Evolutionary conservation across 164 flowering plant species (phyloP).

Genomic region (Chimonanthus praecox): DNA sequence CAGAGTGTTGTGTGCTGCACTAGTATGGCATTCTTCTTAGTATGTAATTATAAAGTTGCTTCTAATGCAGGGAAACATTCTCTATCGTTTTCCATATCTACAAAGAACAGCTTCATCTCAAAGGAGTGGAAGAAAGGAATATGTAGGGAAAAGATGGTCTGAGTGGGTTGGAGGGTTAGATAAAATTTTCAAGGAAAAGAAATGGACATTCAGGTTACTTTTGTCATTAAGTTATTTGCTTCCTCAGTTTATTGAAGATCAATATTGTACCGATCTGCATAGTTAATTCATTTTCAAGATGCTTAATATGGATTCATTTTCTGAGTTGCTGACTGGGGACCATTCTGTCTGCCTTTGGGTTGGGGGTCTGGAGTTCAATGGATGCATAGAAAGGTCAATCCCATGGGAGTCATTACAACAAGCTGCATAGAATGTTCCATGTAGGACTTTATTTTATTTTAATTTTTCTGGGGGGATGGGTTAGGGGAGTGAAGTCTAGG

Average conservation of each 20-base stretch:
- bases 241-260: background rate
- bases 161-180: conserved; percentile 69
- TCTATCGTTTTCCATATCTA: conserved; percentile 85
- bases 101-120: conserved; percentile 80
- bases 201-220: conserved; percentile 76
- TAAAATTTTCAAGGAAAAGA: conserved; percentile 69
- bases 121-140: conserved; percentile 66
- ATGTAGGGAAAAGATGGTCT: conserved; percentile 76
- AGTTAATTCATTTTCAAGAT: too few relatives aligned
- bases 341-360: too few relatives aligned
- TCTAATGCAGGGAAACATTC: conserved; percentile 72
- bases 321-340: too few relatives aligned
- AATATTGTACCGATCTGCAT: too few relatives aligned
- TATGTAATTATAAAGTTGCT: conserved; percentile 3
- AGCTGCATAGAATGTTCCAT: too few relatives aligned
- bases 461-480: too few relatives aligned
- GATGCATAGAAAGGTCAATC: too few relatives aligned
- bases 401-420: too few relatives aligned
- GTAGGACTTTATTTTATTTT: too few relatives aligned
- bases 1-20: background rate
- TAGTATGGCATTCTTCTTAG: background rate
- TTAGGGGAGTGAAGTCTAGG: too few relatives aligned
- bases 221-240: background rate
- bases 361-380: too few relatives aligned
- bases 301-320: too few relatives aligned